Conservation (phyloP, 768 basidiomycete genomes). For the Bullera alba region DNA sequence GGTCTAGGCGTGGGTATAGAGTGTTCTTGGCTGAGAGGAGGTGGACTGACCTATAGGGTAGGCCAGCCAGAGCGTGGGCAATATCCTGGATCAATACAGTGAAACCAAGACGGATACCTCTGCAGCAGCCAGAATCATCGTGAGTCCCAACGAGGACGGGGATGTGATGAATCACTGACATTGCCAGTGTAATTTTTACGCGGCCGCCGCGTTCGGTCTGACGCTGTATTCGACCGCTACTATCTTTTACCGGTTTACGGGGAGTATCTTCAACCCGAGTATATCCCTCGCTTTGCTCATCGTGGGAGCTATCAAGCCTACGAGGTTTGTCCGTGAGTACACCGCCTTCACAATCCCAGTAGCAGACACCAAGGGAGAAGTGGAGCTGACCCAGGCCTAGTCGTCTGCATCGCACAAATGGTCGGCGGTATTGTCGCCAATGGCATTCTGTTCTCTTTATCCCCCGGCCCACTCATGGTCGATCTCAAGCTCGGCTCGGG, state of each 20-base stretch:
- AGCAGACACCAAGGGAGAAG: no score
- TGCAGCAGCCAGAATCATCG: slow-evolving; percentile 16
- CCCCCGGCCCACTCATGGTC: slow-evolving; percentile 13
- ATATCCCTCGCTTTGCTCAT: slow-evolving; percentile 9
- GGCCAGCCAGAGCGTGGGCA: slow-evolving; percentile 2
- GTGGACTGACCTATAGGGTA: background rate
- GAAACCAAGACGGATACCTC: background rate
- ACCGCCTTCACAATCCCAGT: background rate
- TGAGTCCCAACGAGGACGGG: background rate
- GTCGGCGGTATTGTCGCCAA: slow-evolving; percentile 7
- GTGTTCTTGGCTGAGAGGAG: background rate
- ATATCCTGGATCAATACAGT: background rate
- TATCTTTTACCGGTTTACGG: slow-evolving; percentile 28
- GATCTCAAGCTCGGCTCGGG: slow-evolving; percentile 10
- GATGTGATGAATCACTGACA: background rate
- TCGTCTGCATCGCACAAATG: slow-evolving; percentile 6
- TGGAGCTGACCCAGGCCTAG: background rate
- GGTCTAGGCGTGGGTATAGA: slow-evolving; percentile 9
- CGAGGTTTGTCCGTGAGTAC: slow-evolving; percentile 11
- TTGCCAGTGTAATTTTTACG: slow-evolving; percentile 10
- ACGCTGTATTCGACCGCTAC: slow-evolving; percentile 15
- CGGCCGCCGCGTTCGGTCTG: slow-evolving; percentile 16
- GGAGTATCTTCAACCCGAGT: slow-evolving; percentile 13
- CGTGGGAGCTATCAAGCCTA: slow-evolving; percentile 18
- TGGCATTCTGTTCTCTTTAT: slow-evolving; percentile 14